Conservation (phyloP, 2,329 filamentous ascomycete species). For the Ascochyta koolunga region DNA sequence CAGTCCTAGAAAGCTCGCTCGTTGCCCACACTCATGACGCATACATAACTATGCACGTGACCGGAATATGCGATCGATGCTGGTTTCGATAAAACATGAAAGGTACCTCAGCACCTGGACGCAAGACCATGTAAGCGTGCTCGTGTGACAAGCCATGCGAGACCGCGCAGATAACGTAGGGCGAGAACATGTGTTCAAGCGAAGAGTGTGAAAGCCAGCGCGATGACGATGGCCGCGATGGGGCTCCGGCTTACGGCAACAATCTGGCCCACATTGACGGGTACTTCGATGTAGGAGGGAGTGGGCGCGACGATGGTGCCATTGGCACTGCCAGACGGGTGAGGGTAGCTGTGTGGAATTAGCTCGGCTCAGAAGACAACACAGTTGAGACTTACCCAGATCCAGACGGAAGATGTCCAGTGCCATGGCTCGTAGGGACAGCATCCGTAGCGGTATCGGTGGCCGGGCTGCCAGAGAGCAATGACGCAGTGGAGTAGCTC, state of each 20-base stretch:
- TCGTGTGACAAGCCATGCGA: conserved; percentile 10
- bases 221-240: conserved; percentile 34
- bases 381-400: conserved; percentile 29
- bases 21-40: conserved; percentile 19
- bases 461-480: conserved; percentile 12
- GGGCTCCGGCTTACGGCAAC: conserved; percentile 32
- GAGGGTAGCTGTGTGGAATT: conserved; percentile 20
- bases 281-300: conserved; percentile 32
- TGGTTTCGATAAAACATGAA: conserved; percentile 26
- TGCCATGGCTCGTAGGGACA: conserved; percentile 26
- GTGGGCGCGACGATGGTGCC: conserved; percentile 29
- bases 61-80: conserved; percentile 21
- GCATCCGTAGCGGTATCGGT: conserved; percentile 25
- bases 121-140: conserved; percentile 22
- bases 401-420: conserved; percentile 28
- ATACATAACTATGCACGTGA: conserved; percentile 29
- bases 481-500: conserved; percentile 25
- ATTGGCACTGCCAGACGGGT: conserved; percentile 28
- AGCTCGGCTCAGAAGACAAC: neutral
- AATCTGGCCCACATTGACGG: conserved; percentile 32
- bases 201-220: conserved; percentile 36
- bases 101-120: conserved; percentile 14
- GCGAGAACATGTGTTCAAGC: conserved; percentile 20
- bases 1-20: conserved; percentile 27
- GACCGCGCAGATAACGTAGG: neutral